Conservation (phyloP, 2,329 filamentous ascomycete species). For the Aphanoascus verrucosus region DNA sequence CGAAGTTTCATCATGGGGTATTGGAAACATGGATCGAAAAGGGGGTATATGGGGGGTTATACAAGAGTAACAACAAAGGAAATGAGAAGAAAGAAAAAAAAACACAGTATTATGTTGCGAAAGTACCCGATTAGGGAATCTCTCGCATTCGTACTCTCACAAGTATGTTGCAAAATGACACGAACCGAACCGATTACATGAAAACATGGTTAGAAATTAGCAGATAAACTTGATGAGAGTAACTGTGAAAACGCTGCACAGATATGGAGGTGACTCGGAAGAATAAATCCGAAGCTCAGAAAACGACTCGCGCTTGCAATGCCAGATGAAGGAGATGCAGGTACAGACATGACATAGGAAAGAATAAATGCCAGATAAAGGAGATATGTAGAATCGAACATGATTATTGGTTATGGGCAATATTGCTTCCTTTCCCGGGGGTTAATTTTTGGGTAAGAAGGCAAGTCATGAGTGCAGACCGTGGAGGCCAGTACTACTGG, state of each 20-base stretch:
- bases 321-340: conserved; percentile 30
- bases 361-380: conserved; percentile 25
- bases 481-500: background rate
- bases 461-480: background rate
- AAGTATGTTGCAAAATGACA: conserved; percentile 25
- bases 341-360: conserved; percentile 14
- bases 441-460: conserved; percentile 8
- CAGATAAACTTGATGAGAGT: conserved; percentile 4
- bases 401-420: conserved; percentile 16
- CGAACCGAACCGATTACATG: conserved; percentile 13
- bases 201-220: conserved; percentile 9
- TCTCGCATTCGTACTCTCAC: conserved; percentile 12
- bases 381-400: conserved; percentile 23
- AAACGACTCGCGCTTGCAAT: conserved; percentile 39
- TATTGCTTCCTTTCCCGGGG: conserved; percentile 16
- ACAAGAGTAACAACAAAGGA: conserved; percentile 3
- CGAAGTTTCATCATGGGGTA: conserved; percentile 1
- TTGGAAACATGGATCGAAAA: conserved; percentile 11
- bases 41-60: conserved; percentile 14
- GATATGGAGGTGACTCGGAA: conserved; percentile 14
- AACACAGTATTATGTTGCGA: conserved; percentile 6
- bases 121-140: background rate
- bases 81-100: too few relatives aligned
- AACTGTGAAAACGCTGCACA: conserved; percentile 18
- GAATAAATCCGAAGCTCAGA: conserved; percentile 12